Percentiles rank a stretch among this genome's conserved stretches.
Evolutionary conservation across 2,329 filamentous ascomycete species (phyloP).

Genomic region (Colletotrichum sp.): DNA sequence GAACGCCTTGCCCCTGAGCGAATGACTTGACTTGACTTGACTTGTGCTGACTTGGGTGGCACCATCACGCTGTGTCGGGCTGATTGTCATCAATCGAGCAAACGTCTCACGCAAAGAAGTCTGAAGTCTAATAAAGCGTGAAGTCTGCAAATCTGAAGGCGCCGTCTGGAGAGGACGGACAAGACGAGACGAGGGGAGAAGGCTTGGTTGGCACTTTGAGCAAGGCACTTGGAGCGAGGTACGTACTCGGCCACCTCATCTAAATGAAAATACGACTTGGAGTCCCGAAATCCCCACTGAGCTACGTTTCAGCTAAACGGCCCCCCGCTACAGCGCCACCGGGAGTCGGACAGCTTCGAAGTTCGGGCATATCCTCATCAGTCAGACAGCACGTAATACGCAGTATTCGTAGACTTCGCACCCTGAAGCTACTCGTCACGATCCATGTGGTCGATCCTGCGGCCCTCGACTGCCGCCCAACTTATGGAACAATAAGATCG

Average conservation of each 20-base stretch:
- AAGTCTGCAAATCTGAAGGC: not conserved
- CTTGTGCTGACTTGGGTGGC: not conserved
- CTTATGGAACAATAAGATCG: not conserved
- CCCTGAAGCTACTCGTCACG: not conserved
- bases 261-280: constrained; percentile 2
- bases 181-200: not conserved
- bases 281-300: not conserved
- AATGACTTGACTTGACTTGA: not conserved
- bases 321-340: constrained; percentile 15
- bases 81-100: constrained; percentile 1
- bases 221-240: not conserved
- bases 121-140: not conserved
- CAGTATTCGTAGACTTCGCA: not conserved
- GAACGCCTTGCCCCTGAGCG: not conserved
- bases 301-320: constrained; percentile 22
- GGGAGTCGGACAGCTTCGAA: not conserved
- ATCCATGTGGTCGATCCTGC: constrained; percentile 20
- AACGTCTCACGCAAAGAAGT: constrained; percentile 4
- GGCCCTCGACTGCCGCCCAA: not conserved
- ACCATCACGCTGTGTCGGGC: not conserved
- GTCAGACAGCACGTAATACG: too few species aligned
- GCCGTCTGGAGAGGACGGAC: not conserved
- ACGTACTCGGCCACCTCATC: constrained; percentile 1
- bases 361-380: not conserved
- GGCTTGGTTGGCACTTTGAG: not conserved